phyloP scores from a whole-genome alignment of 73 alveolate species.

The Paramecium sexaurelia region DNA sequence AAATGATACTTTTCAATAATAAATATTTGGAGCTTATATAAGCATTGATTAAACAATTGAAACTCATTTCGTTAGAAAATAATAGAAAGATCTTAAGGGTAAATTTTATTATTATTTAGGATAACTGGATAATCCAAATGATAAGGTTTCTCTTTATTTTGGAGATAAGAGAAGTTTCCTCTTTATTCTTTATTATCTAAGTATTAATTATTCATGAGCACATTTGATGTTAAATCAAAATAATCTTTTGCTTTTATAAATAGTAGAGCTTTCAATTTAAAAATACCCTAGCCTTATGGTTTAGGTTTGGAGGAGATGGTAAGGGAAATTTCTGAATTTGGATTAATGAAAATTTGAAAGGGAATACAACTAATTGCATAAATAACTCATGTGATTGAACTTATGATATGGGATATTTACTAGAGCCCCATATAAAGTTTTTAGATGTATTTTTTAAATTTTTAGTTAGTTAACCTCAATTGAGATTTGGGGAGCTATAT shows the following conservation, averaged over 20 bases:
- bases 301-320: slow-evolving; percentile 61
- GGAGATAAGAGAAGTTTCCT: slow-evolving; percentile 54
- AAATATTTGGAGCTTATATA: slow-evolving; percentile 38
- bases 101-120: background rate
- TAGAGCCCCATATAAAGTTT: slow-evolving; percentile 45
- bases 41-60: slow-evolving; percentile 23
- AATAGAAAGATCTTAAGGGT: slow-evolving; percentile 58
- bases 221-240: slow-evolving; percentile 43
- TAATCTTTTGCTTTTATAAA: slow-evolving; percentile 21
- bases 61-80: slow-evolving; percentile 34
- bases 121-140: background rate
- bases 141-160: slow-evolving; percentile 39
- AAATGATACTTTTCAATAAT: slow-evolving; percentile 14
- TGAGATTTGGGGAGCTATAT: slow-evolving; percentile 36
- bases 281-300: slow-evolving; percentile 51
- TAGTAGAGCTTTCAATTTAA: slow-evolving; percentile 46
- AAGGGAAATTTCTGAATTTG: slow-evolving; percentile 52
- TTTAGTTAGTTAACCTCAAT: slow-evolving; percentile 21
- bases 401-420: slow-evolving; percentile 33
- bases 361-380: background rate
- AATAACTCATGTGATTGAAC: slow-evolving; percentile 40
- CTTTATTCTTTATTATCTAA: slow-evolving; percentile 45
- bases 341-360: slow-evolving; percentile 46
- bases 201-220: slow-evolving; percentile 29
- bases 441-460: background rate